Conservation (phyloP, 140 eudicot genomes). For the Erigeron philadelphicus region DNA sequence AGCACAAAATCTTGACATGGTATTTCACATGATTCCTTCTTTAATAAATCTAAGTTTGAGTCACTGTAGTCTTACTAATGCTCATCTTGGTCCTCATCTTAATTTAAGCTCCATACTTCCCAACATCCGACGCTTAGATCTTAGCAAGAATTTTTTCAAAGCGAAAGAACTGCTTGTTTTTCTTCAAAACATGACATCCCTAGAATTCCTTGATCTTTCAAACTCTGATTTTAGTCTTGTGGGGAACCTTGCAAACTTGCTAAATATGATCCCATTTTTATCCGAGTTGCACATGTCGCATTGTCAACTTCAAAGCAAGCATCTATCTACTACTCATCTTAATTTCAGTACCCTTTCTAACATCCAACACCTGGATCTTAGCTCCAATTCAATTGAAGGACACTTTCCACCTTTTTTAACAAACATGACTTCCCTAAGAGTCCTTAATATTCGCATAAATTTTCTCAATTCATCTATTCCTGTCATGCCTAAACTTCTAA, state of each 20-base stretch:
- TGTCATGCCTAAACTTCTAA: conserved; percentile 12
- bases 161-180: not conserved
- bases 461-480: conserved; percentile 14
- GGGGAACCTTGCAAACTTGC: not conserved
- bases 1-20: not conserved
- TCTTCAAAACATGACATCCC: conserved; percentile 14
- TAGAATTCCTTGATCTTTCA: conserved; percentile 15
- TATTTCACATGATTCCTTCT: conserved; percentile 17
- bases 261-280: too few species aligned
- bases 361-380: conserved; percentile 9
- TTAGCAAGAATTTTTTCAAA: too few species aligned
- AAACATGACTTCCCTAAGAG: conserved; percentile 17
- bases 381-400: not conserved
- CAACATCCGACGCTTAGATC: too few species aligned
- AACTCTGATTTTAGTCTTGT: not conserved
- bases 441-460: conserved; percentile 4
- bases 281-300: too few species aligned
- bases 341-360: too few species aligned
- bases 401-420: conserved; percentile 3
- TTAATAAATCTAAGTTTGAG: conserved; percentile 6
- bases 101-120: too few species aligned
- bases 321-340: too few species aligned
- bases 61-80: too few species aligned
- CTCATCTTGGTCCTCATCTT: too few species aligned
- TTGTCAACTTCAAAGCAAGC: too few species aligned